A percentile compares a stretch with the other conserved stretches of the same genome.
phyloP scores from a whole-genome alignment of 176 grass and related monocot species.

The Luzula sylvatica region DNA sequence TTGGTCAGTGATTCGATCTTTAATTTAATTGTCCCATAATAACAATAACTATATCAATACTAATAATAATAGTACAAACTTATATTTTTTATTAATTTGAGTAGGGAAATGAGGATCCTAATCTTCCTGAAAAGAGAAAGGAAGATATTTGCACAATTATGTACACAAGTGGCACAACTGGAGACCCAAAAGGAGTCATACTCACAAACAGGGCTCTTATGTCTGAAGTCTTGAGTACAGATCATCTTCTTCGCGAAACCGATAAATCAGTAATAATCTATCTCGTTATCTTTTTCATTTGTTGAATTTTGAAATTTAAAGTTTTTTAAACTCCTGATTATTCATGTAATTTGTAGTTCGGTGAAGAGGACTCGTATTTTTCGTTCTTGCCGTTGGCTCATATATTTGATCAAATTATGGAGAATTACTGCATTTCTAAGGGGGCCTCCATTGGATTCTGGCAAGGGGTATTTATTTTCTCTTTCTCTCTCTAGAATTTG shows the following conservation, averaged over 20 bases:
- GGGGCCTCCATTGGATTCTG: conserved; percentile 95
- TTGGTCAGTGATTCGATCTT: conserved; percentile 29
- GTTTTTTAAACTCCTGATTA: neutral
- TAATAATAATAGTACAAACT: neutral
- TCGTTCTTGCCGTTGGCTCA: conserved; percentile 96
- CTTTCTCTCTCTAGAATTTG: no score
- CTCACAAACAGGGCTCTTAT: conserved; percentile 68
- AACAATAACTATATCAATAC: neutral
- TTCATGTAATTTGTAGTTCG: conserved; percentile 30
- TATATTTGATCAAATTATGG: conserved; percentile 97
- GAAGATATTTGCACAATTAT: conserved; percentile 89
- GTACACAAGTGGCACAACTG: conserved; percentile 95
- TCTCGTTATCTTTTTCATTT: neutral
- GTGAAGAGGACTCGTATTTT: conserved; percentile 88
- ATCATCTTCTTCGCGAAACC: conserved; percentile 62
- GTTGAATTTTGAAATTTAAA: neutral
- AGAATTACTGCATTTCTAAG: conserved; percentile 91
- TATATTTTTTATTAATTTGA: conserved; percentile 6
- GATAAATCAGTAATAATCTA: conserved; percentile 68
- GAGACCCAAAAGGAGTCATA: conserved; percentile 88
- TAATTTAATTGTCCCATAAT: neutral
- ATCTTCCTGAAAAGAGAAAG: conserved; percentile 43
- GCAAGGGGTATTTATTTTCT: conserved; percentile 61
- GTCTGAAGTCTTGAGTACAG: conserved; percentile 60
- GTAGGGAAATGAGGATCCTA: conserved; percentile 32